Base-by-base conservation (phyloP, 306 rosid species). In the Purshia tridentata region DNA sequence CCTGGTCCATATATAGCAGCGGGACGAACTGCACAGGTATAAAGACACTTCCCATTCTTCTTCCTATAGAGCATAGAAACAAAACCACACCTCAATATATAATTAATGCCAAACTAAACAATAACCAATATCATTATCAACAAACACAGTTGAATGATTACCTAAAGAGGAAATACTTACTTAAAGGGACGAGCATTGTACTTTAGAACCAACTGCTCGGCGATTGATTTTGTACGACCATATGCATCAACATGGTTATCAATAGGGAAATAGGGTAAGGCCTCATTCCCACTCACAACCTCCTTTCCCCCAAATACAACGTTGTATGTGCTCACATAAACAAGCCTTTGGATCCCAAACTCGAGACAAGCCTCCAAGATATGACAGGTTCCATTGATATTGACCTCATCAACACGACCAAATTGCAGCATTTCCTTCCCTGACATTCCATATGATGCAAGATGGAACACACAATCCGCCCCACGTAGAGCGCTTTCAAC, bases 1-100 rank as follows among this genome's bases (percentile, higher is more conserved):
- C 97, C 97, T 0, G 98, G 97, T 6, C 98, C 97, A 55, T 93
- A 93, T 42, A 93, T 93, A 64, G 94, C 96, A 79, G 94, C 96
- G 0, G 98, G 97, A 50, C 97, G 98, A 76, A 93, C 42, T 9
- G 96, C 91, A 81, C 97, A 91, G 35, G 98, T 88, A 76, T 86
- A 83, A 61, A 93, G 91, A 71, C 82, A 78, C 55, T 78, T 81
- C 50, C 83, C 88, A 14, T 77, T 72, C 69, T 83, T 67, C 42
- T 82, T 81, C 87, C 98, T 92, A 52, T 7, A 72, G 8, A 60
- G 9, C 18, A 56, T 76, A 69, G 68, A 49, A 8, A 57, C 69
- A 29, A 29, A 29, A 65, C 77, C 60, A 56, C 15, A 9, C 6
- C 61, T 69, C 73, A 22, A 8, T 48, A 68, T 29, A 55, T 0